These are phyloP conservation scores for Exserohilum turcica DNA, from an alignment of 2,329 filamentous ascomycete species.

Conservation along the genomic window DNA sequence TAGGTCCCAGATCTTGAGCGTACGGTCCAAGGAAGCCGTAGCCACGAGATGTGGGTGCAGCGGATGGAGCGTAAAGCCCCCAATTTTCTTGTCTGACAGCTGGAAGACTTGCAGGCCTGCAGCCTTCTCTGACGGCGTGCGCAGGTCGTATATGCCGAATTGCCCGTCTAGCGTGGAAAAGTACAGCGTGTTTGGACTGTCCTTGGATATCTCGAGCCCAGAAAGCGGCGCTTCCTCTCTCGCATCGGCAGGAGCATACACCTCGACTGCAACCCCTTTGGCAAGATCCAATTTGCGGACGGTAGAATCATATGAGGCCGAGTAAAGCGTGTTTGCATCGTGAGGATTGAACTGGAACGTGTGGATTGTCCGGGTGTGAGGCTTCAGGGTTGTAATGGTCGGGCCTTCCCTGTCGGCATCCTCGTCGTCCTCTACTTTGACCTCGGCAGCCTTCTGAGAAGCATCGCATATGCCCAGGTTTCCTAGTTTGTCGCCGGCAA, in stretches of 20 bases:
- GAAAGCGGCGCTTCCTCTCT: conserved; percentile 79
- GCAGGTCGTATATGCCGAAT: conserved; percentile 80
- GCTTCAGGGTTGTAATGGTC: conserved; percentile 85
- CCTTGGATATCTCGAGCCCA: conserved; percentile 75
- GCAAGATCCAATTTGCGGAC: conserved; percentile 85
- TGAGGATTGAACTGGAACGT: conserved; percentile 77
- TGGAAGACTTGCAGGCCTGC: conserved; percentile 66
- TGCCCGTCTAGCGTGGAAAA: conserved; percentile 85
- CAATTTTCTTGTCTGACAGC: conserved; percentile 90
- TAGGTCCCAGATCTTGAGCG: conserved; percentile 89
- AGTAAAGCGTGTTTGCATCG: conserved; percentile 77
- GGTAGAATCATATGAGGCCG: conserved; percentile 89
- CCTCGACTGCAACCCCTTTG: conserved; percentile 77
- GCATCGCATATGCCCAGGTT: conserved; percentile 90
- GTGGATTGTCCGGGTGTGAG: conserved; percentile 85
- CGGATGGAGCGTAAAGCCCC: conserved; percentile 86
- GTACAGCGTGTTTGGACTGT: conserved; percentile 74
- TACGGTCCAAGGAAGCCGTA: conserved; percentile 88
- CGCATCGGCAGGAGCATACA: conserved; percentile 75
- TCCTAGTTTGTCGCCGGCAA: conserved; percentile 93
- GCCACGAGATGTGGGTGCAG: conserved; percentile 79
- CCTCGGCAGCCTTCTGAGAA: conserved; percentile 66
- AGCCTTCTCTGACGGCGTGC: conserved; percentile 61
- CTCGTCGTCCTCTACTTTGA: conserved; percentile 64
- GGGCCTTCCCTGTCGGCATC: conserved; percentile 71